Evolutionary conservation across 768 basidiomycete species (phyloP), one percentile per base, ranked within the genome.

Genomic region (Boletus vermiculosoides): DNA sequence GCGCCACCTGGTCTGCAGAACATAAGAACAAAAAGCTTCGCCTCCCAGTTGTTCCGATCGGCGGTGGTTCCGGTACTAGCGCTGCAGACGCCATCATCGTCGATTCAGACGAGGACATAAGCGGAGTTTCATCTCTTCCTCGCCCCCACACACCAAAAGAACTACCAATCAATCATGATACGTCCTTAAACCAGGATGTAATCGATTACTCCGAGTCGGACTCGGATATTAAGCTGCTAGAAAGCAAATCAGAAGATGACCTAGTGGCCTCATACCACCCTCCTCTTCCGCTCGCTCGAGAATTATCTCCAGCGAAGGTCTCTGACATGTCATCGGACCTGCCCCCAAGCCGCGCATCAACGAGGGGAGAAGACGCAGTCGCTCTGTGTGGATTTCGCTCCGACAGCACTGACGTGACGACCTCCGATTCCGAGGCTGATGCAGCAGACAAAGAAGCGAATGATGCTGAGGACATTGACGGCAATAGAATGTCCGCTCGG

Each of bases 51-150:
- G 47, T 58, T 34, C 36, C 41, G 18, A 50, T 25, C 10, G n/a
- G 22, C n/a, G 15, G 36, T 30, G 56, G 47, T 46, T 57, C 49
- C 5, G 62, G 69, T 30, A 42, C 40, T 25, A 64, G 49, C 4
- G 44, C 52, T 8, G 50, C 54, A 58, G 49, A 67, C 8, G 70
- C 63, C 45, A 69, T 71, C 34, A 7, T 60, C 50, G 56, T 65
- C 46, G 57, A 65, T 52, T 61, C 58, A 30, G 67, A 67, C 36
- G 56, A 71, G 42, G 61, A 57, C 50, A 25, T 40, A 1, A 22
- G 31, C 22, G 22, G 42, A 2, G 36, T 34, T 18, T 52, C 54
- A 22, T 42, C 45, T 36, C 44, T 36, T 37, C 47, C 51, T 49
- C 52, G 34, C 22, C 45, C 53, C 40, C 37, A 50, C 25, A 12